Evolutionary conservation across 805 yeast species (phyloP).

Genomic region (Ogataea siamensis): DNA sequence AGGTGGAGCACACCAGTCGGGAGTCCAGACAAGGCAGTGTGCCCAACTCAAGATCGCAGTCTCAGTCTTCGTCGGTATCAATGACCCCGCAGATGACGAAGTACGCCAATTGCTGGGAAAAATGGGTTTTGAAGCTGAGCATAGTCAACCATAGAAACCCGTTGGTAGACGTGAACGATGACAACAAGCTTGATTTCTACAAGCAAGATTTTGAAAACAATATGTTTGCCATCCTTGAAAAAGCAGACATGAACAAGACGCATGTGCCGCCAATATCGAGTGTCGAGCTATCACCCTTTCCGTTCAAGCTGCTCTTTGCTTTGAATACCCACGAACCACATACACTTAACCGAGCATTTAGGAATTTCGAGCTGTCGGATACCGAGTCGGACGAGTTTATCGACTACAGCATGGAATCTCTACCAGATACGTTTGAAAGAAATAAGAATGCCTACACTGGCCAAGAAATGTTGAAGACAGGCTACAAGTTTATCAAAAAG

Average conservation of each 20-base stretch:
- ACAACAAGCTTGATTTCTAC: conserved; percentile 24
- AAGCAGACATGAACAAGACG: conserved; percentile 54
- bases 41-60: conserved; percentile 14
- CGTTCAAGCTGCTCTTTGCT: conserved; percentile 39
- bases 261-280: conserved; percentile 77
- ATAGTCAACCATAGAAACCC: conserved; percentile 33
- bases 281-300: conserved; percentile 65
- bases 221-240: conserved; percentile 46
- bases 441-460: conserved; percentile 22
- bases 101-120: conserved; percentile 60
- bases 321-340: conserved; percentile 26
- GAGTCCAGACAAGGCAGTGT: conserved; percentile 7
- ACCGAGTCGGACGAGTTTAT: conserved; percentile 8
- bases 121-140: conserved; percentile 58
- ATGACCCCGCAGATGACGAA: conserved; percentile 33
- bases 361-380: conserved; percentile 18
- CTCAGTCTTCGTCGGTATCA: conserved; percentile 20
- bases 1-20: conserved; percentile 32
- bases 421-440: conserved; percentile 27
- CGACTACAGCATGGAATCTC: conserved; percentile 30
- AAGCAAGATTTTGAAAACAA: conserved; percentile 40
- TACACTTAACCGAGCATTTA: conserved; percentile 28
- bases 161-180: conserved; percentile 16
- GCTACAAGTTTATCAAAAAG: conserved; percentile 41
- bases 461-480: conserved; percentile 34